Conservation (phyloP, 2,329 filamentous ascomycete genomes). For the Taxawa tesnikishii region DNA sequence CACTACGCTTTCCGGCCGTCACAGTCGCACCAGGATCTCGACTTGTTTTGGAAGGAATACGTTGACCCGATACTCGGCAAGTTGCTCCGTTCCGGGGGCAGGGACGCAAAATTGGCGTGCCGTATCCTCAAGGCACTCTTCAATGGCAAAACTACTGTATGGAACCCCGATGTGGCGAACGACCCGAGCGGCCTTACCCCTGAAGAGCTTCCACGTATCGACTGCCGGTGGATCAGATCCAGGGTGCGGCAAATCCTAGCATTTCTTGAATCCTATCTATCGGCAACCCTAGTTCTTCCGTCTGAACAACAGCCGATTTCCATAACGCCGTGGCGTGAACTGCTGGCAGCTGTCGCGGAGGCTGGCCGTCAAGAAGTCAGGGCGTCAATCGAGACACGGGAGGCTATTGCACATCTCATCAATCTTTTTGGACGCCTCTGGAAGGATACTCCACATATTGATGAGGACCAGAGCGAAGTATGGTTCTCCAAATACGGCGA, state of each 20-base stretch:
- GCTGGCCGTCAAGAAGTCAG: constrained; percentile 81
- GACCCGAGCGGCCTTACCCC: constrained; percentile 38
- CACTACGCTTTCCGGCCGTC: constrained; percentile 74
- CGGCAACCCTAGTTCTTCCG: constrained; percentile 32
- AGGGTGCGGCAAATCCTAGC: constrained; percentile 55
- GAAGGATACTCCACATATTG: constrained; percentile 37
- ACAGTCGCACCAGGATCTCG: constrained; percentile 51
- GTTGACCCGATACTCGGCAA: constrained; percentile 52
- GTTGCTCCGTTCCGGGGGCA: constrained; percentile 37
- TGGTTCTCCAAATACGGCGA: constrained; percentile 40
- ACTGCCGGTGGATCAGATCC: constrained; percentile 76
- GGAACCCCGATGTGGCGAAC: constrained; percentile 62
- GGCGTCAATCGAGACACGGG: constrained; percentile 69
- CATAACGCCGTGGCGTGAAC: constrained; percentile 23
- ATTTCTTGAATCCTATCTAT: constrained; percentile 42
- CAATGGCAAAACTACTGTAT: constrained; percentile 46
- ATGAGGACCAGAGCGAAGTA: constrained; percentile 15
- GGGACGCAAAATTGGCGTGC: constrained; percentile 49
- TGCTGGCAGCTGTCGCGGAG: constrained; percentile 51
- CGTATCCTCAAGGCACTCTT: constrained; percentile 64
- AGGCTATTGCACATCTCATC: constrained; percentile 62
- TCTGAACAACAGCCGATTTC: constrained; percentile 12
- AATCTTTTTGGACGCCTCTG: constrained; percentile 59
- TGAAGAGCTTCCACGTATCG: constrained; percentile 71
- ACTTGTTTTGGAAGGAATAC: constrained; percentile 67